Conservation (phyloP, 208 protist genomes). For the Trypanosoma caninum region DNA sequence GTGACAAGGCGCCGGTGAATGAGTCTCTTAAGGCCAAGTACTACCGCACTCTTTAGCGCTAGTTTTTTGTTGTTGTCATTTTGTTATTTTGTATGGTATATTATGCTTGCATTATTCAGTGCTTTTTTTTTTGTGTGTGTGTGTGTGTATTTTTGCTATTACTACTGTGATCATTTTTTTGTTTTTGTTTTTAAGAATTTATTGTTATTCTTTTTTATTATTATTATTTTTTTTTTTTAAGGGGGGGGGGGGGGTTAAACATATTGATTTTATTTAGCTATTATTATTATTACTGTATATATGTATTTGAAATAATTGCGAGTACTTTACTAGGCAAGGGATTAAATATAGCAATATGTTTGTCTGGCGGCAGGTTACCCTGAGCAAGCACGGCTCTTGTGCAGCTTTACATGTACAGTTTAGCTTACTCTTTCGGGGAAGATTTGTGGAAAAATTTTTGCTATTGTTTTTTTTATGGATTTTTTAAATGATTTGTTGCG, state of each 20-base stretch:
- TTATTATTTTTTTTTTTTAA: background rate
- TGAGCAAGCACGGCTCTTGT: conserved; percentile 10
- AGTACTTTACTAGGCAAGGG: too few species aligned
- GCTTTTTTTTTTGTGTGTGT: conserved; percentile 7
- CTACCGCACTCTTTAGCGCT: conserved; percentile 42
- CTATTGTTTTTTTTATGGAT: background rate
- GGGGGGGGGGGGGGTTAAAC: background rate
- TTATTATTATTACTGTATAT: too few species aligned
- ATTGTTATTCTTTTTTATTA: conserved; percentile 3
- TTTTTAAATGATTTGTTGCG: too few species aligned
- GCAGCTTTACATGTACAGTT: conserved; percentile 1
- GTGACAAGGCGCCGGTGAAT: conserved; percentile 51
- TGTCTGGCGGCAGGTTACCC: background rate
- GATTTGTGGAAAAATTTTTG: background rate
- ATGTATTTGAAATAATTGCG: too few species aligned
- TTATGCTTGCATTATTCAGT: background rate
- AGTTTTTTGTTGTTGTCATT: conserved; percentile 9
- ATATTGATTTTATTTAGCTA: too few species aligned
- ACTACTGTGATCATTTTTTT: too few species aligned
- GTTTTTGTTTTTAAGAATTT: background rate
- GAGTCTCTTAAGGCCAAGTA: conserved; percentile 48
- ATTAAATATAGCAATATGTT: too few species aligned
- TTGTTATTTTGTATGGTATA: conserved; percentile 1
- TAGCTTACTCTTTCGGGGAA: conserved; percentile 23
- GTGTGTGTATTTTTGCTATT: background rate